Conservation (phyloP, 2,329 filamentous ascomycete genomes). For the Balansia obtecta region DNA sequence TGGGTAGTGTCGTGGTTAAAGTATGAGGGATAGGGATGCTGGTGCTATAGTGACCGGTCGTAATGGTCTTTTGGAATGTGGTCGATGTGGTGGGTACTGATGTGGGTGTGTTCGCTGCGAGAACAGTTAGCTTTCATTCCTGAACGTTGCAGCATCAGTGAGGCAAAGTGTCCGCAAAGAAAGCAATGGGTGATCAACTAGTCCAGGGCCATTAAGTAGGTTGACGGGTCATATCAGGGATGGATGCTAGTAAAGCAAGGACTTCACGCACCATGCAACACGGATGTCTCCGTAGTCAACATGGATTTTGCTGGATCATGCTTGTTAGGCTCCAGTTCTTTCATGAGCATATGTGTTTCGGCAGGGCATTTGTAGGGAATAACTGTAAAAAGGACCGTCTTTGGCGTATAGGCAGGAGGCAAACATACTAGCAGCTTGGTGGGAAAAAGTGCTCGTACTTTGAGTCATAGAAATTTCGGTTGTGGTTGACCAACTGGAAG, state of each 20-base stretch:
- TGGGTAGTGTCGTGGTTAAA: constrained; percentile 31
- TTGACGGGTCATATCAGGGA: no score
- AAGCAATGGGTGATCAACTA: background rate
- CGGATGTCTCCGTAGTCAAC: background rate
- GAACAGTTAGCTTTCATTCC: constrained; percentile 9
- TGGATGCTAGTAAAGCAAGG: background rate
- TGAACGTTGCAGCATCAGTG: background rate
- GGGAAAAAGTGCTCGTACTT: background rate
- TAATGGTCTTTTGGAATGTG: constrained; percentile 18
- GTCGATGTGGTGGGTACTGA: constrained; percentile 7
- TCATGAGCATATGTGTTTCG: background rate
- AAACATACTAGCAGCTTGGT: constrained; percentile 21
- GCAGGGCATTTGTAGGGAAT: background rate
- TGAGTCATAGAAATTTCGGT: constrained; percentile 9
- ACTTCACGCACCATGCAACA: constrained; percentile 4
- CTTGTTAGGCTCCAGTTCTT: background rate
- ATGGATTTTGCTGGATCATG: background rate
- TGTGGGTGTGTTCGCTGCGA: background rate
- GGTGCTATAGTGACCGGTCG: constrained; percentile 21
- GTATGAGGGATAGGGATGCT: constrained; percentile 26
- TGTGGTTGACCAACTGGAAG: constrained; percentile 15
- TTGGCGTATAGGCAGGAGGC: background rate
- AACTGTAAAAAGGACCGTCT: background rate
- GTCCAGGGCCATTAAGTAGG: background rate
- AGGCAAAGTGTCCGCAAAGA: background rate